Evolutionary conservation across 306 rosid species (phyloP).

Genomic region (Nissolia schottii): DNA sequence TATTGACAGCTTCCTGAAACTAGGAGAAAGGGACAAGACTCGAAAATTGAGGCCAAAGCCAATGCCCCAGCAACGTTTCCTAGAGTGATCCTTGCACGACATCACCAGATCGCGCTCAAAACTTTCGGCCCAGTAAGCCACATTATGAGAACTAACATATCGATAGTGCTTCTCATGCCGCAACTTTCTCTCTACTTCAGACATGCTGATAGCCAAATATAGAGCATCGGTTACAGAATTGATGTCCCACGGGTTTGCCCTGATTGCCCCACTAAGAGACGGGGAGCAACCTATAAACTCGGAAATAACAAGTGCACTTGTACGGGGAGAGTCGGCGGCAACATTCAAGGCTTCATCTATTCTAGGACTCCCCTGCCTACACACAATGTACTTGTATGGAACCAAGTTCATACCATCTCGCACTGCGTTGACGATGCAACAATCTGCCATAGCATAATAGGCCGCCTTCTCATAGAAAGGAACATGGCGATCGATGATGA

Average conservation of each 20-base stretch:
- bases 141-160: conserved; percentile 81
- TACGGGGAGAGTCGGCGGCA: conserved; percentile 33
- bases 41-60: conserved; percentile 79
- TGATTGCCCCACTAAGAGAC: conserved; percentile 88
- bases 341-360: conserved; percentile 44
- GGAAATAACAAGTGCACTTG: conserved; percentile 73
- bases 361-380: conserved; percentile 69
- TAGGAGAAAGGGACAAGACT: conserved; percentile 78
- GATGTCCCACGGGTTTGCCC: conserved; percentile 82
- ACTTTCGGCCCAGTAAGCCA: conserved; percentile 72
- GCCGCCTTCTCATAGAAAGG: conserved; percentile 69
- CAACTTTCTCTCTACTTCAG: conserved; percentile 51
- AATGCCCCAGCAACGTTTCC: conserved; percentile 66
- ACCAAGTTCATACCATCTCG: conserved; percentile 87
- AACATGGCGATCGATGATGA: conserved; percentile 54
- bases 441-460: conserved; percentile 70
- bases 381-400: conserved; percentile 65
- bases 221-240: conserved; percentile 79
- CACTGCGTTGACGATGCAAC: conserved; percentile 80
- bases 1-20: conserved; percentile 71
- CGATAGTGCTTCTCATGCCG: conserved; percentile 80
- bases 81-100: conserved; percentile 70
- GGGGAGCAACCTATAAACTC: conserved; percentile 93
- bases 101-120: conserved; percentile 64
- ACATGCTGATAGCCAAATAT: conserved; percentile 51